Evolutionary conservation across 2,329 filamentous ascomycete species (phyloP).

Genomic region (Paracamarosporium sp.): DNA sequence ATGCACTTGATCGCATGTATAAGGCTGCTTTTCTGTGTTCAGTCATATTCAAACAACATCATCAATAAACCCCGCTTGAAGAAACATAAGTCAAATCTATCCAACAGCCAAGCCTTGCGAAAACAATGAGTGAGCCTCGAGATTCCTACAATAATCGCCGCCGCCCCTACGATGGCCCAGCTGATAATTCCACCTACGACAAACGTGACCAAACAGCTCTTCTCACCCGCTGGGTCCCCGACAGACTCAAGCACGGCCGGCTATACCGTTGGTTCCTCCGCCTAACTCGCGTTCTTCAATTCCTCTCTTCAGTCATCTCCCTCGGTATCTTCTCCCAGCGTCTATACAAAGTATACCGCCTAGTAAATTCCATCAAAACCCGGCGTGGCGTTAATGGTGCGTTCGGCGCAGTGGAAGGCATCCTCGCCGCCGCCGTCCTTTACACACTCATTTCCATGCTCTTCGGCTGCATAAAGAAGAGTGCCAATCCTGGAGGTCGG

Average conservation of each 20-base stretch:
- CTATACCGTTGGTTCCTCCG: conserved; percentile 42
- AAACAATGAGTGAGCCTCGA: neutral
- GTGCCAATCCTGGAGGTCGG: conserved; percentile 33
- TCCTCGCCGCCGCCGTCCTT: conserved; percentile 52
- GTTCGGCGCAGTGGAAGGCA: conserved; percentile 53
- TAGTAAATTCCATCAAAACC: conserved; percentile 41
- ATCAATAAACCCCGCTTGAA: too few relatives aligned
- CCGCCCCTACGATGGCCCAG: conserved; percentile 12
- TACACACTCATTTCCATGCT: conserved; percentile 51
- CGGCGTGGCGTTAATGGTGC: conserved; percentile 34
- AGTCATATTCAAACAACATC: too few relatives aligned
- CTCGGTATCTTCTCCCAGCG: conserved; percentile 53
- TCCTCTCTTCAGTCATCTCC: conserved; percentile 52
- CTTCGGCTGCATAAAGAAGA: conserved; percentile 43
- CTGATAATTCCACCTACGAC: conserved; percentile 7
- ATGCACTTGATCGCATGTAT: neutral
- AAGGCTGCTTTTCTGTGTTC: neutral
- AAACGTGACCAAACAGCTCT: conserved; percentile 30
- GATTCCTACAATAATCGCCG: neutral
- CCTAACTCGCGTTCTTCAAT: conserved; percentile 51
- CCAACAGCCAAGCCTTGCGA: neutral
- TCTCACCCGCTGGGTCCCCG: conserved; percentile 38
- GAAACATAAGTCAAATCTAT: too few relatives aligned
- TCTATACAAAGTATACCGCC: conserved; percentile 49
- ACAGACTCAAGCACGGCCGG: conserved; percentile 23